Evolutionary conservation across 2,329 filamentous ascomycete genomes (phyloP), one percentile per base, ranked within the genome.

Genomic region (Hymenoscyphus fructigenus): DNA sequence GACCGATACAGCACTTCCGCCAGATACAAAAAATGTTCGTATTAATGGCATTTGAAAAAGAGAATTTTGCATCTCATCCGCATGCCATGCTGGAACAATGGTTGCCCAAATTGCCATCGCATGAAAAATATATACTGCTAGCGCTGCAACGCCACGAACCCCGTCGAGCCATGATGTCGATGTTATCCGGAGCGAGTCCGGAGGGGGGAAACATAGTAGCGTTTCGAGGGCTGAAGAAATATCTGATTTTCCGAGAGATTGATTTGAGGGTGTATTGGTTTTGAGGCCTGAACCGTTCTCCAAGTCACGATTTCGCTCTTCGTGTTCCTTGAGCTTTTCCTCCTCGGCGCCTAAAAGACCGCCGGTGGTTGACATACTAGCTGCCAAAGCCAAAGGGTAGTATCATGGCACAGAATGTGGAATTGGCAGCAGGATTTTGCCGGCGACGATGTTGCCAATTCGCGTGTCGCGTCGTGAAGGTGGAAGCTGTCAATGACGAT

Each of bases 131-230:
- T 79, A 82, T 64, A 83, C 80, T 41, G 79, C 68, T 41, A 82
- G 68, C 28, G 80, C 79, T 15, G 81, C 81, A 26, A 82, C 71
- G 50, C 81, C 81, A 28, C 81, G 79, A 44, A 83, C 75, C 26
- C 81, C 80, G 69, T 83, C 80, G 55, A 83, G 75, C 70, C 80
- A 82, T 14, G 80, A 79, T 0, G 80, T 82, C 53, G 77, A 72
- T 20, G 59, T 66, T 38, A 72, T 41, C 44, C 65, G 57, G 2
- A 69, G 60, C 15, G 71, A 68, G 17, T 59, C 66, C 38, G 62
- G 60, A 6, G 70, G 38, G 7, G 71, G 69, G 56, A 71, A 72
- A 60, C 62, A 41, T 15, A 72, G 53, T 12, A 71, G 44, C 3
- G n/a, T 50, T 23, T 50, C 44, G 10, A 50, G n/a, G 44, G 20